Conservation (phyloP, 495 filamentous ascomycete species). For the Platismatia glauca region DNA sequence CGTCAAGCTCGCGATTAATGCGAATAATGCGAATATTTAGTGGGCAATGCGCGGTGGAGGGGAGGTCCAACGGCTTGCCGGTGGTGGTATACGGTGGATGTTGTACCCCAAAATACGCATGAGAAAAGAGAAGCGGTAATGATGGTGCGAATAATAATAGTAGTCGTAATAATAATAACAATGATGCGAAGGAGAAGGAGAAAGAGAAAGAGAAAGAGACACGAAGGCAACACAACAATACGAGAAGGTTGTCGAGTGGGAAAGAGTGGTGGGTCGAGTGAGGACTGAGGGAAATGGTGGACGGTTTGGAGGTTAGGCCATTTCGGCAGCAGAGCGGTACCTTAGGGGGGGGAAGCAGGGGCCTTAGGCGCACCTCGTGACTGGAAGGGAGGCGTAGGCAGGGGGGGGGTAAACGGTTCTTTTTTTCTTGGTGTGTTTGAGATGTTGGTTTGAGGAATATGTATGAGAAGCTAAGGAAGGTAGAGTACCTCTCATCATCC, state of each 20-base stretch:
- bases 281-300: not conserved
- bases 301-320: not conserved
- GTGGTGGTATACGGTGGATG: not conserved
- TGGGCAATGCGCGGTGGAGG: not conserved
- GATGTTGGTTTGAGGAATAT: not conserved
- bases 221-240: not conserved
- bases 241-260: not conserved
- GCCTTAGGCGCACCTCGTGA: not conserved
- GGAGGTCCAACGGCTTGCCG: not conserved
- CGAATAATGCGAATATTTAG: too few relatives aligned
- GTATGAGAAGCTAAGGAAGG: too few relatives aligned
- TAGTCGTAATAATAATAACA: too few relatives aligned
- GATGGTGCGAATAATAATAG: too few relatives aligned
- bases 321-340: not conserved
- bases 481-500: too few relatives aligned
- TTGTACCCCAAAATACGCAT: not conserved
- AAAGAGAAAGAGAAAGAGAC: not conserved
- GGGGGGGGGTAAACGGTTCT: too few relatives aligned
- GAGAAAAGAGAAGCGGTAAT: not conserved
- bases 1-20: constrained; percentile 4
- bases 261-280: not conserved
- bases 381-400: not conserved
- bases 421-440: not conserved
- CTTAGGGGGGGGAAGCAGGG: not conserved
- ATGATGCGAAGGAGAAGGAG: not conserved